phyloP scores from a whole-genome alignment of 2,329 filamentous ascomycete genomes.

The Bisporella sp. region DNA sequence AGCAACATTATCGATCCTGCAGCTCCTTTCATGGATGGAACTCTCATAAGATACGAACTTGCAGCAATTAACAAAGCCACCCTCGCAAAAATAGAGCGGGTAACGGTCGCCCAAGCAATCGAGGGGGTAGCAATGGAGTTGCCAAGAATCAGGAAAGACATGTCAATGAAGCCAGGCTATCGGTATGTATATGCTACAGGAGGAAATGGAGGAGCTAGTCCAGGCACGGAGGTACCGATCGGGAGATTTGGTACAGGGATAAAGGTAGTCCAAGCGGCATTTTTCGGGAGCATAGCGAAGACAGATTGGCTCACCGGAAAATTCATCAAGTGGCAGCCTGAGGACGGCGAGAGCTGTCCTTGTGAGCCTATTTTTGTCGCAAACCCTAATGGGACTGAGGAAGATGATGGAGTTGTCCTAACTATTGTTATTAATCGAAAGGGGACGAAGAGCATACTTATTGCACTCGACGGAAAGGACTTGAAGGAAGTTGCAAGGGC shows the following conservation, averaged over 20 bases:
- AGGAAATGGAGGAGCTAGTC: conserved; percentile 35
- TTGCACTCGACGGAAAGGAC: conserved; percentile 56
- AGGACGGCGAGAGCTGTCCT: conserved; percentile 53
- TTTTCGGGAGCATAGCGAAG: conserved; percentile 58
- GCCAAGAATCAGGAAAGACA: conserved; percentile 1
- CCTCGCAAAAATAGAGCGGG: too few relatives aligned
- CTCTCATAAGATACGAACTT: too few relatives aligned
- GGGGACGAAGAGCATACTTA: conserved; percentile 51
- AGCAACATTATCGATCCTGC: too few relatives aligned
- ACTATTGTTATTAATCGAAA: conserved; percentile 56
- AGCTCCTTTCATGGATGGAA: too few relatives aligned
- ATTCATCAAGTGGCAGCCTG: conserved; percentile 44
- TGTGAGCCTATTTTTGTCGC: conserved; percentile 63
- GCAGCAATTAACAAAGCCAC: too few relatives aligned
- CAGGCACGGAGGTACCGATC: conserved; percentile 54
- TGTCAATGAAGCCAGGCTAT: conserved; percentile 3
- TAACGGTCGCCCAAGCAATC: too few relatives aligned
- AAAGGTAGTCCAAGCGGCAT: conserved; percentile 49
- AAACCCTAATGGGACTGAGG: conserved; percentile 38
- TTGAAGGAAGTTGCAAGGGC: conserved; percentile 59
- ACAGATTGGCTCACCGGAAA: conserved; percentile 51
- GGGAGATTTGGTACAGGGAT: conserved; percentile 58
- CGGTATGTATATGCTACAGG: conserved; percentile 2
- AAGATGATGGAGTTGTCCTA: conserved; percentile 59
- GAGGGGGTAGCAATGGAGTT: too few relatives aligned